Conservation (phyloP, 257 asterid genomes). For the Solanum sejunctum region DNA sequence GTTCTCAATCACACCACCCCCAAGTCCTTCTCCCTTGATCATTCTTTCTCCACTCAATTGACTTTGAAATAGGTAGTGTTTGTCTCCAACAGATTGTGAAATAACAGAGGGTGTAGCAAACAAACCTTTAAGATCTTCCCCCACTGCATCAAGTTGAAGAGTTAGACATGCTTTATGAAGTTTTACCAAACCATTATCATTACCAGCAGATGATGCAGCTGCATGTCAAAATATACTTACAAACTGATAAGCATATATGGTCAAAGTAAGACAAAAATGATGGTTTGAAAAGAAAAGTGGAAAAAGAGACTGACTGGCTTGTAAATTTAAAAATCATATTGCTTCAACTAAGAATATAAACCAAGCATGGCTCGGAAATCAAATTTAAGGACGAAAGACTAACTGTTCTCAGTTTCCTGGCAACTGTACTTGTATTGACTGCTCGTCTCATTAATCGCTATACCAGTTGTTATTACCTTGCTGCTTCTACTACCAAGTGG, state of each 20-base stretch:
- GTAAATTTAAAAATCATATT: neutral
- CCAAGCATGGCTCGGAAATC: neutral
- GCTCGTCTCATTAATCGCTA: slow-evolving; percentile 1
- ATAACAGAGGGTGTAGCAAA: neutral
- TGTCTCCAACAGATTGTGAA: neutral
- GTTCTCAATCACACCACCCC: neutral
- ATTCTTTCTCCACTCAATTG: neutral
- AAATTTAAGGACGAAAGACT: neutral
- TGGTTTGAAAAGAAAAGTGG: neutral
- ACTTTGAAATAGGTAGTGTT: neutral
- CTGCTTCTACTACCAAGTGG: slow-evolving; percentile 1
- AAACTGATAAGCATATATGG: neutral
- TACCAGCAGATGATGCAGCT: neutral
- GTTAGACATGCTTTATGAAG: neutral
- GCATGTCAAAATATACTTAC: neutral
- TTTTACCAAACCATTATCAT: neutral
- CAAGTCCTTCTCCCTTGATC: neutral
- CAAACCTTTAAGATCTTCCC: neutral
- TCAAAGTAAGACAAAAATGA: neutral
- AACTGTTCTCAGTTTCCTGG: slow-evolving; percentile 4
- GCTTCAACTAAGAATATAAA: neutral
- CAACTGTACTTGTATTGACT: neutral
- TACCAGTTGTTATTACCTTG: neutral
- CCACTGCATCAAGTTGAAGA: neutral
- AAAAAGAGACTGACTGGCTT: neutral